Evolutionary conservation across 768 basidiomycete genomes (phyloP).

Genomic region (Kwoniella heveanensis): DNA sequence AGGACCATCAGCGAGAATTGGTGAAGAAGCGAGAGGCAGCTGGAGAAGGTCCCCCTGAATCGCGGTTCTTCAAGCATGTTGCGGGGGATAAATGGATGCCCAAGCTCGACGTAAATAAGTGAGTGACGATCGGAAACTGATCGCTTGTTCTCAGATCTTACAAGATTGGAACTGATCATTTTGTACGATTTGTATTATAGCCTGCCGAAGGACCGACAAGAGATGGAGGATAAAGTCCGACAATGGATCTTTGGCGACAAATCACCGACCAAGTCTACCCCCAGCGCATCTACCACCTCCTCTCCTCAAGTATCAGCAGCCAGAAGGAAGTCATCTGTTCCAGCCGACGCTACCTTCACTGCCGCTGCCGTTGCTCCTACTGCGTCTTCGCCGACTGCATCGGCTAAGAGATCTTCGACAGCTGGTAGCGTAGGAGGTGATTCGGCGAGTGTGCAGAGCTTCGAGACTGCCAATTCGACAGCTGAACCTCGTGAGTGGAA

Average conservation of each 20-base stretch:
- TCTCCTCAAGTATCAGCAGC: constrained; percentile 8
- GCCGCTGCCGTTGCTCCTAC: not conserved
- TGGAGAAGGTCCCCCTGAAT: constrained; percentile 65
- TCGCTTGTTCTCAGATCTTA: too few species aligned
- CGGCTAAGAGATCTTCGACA: not conserved
- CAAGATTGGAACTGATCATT: not conserved
- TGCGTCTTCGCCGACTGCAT: not conserved
- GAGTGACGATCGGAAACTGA: too few species aligned
- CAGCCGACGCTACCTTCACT: constrained; percentile 1
- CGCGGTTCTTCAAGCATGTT: constrained; percentile 75
- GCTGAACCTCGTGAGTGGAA: constrained; percentile 23
- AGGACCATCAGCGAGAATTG: constrained; percentile 85
- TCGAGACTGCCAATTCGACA: constrained; percentile 12
- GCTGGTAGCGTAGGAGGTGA: constrained; percentile 6
- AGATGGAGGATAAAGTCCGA: constrained; percentile 68
- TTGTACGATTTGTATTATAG: constrained; percentile 56
- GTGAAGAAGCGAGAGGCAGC: constrained; percentile 73
- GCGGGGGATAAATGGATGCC: constrained; percentile 78
- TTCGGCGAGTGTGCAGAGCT: constrained; percentile 12
- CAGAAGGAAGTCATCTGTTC: constrained; percentile 10
- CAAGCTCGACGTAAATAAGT: constrained; percentile 62
- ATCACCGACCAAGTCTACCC: constrained; percentile 1
- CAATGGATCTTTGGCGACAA: constrained; percentile 70
- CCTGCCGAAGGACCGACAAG: constrained; percentile 69
- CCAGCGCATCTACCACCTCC: not conserved